These are phyloP conservation scores for Torrubiellomyces zombiae DNA, from an alignment of 2,329 filamentous ascomycete genomes.

Conservation along the genomic window DNA sequence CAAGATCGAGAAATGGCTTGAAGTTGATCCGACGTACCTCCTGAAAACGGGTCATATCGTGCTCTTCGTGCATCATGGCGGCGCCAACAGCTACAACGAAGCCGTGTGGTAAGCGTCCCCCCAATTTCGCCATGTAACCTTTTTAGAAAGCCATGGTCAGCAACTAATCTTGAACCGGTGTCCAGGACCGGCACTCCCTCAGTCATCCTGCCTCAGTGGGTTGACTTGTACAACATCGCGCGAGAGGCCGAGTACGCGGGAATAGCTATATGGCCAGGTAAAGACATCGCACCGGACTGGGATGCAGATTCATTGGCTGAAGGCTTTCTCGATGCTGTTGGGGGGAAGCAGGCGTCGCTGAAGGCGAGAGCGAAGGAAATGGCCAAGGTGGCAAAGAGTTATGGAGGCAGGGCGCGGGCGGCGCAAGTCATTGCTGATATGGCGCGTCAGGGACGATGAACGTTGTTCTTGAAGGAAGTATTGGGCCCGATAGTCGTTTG, in stretches of 20 bases:
- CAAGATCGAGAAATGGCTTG: conserved; percentile 13
- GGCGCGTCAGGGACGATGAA: too few relatives aligned
- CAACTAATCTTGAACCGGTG: too few relatives aligned
- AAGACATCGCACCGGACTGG: conserved; percentile 16
- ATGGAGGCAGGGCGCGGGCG: too few relatives aligned
- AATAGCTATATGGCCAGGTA: conserved; percentile 23
- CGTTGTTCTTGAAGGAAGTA: too few relatives aligned
- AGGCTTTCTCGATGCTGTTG: too few relatives aligned
- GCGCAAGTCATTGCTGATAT: too few relatives aligned
- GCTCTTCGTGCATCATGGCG: conserved; percentile 21
- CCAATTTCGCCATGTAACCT: not conserved
- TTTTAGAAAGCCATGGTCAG: too few relatives aligned
- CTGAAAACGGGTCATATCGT: conserved; percentile 18
- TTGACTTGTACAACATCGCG: conserved; percentile 28
- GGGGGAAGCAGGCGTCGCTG: too few relatives aligned
- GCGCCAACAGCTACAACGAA: conserved; percentile 25
- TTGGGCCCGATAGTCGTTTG: too few relatives aligned
- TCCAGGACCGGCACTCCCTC: conserved; percentile 27
- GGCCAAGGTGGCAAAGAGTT: too few relatives aligned
- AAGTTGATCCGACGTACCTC: conserved; percentile 15
- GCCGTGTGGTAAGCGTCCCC: conserved; percentile 19
- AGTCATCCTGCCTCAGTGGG: conserved; percentile 27
- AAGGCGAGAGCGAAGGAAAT: too few relatives aligned
- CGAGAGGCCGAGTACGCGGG: conserved; percentile 22
- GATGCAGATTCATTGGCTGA: conserved; percentile 10